These are phyloP conservation scores for Parietaria judaica DNA, from an alignment of 306 rosid species.

Conservation along the genomic window DNA sequence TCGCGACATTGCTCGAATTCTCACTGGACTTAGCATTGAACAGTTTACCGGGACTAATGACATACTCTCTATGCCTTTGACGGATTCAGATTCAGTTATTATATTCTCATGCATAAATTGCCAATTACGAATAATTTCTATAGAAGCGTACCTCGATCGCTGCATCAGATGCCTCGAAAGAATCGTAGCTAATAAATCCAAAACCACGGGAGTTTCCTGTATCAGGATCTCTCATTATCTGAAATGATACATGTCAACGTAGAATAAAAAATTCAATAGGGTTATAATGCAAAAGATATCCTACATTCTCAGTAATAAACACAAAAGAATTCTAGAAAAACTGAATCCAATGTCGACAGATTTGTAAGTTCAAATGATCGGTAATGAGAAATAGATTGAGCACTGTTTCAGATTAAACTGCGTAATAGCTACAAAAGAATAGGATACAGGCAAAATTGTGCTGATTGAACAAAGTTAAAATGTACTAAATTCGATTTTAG, in stretches of 20 bases:
- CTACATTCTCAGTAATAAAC: too few relatives aligned
- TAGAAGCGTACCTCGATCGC: constrained; percentile 77
- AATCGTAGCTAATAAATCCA: constrained; percentile 97
- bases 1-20: not conserved
- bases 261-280: not conserved
- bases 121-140: not conserved
- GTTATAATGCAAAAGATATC: not conserved
- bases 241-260: constrained; percentile 16
- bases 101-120: too few relatives aligned
- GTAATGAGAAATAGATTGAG: not conserved
- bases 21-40: not conserved
- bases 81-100: not conserved
- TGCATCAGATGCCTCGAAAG: constrained; percentile 96
- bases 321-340: too few relatives aligned
- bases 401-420: not conserved
- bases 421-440: not conserved
- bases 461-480: not conserved
- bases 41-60: not conserved
- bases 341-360: too few relatives aligned
- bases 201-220: constrained; percentile 97
- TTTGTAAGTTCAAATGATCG: not conserved
- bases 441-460: not conserved
- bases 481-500: not conserved
- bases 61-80: not conserved
- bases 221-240: constrained; percentile 99